phyloP scores from a whole-genome alignment of 164 flowering plant genomes.

The Dillenia suffruticosa region DNA sequence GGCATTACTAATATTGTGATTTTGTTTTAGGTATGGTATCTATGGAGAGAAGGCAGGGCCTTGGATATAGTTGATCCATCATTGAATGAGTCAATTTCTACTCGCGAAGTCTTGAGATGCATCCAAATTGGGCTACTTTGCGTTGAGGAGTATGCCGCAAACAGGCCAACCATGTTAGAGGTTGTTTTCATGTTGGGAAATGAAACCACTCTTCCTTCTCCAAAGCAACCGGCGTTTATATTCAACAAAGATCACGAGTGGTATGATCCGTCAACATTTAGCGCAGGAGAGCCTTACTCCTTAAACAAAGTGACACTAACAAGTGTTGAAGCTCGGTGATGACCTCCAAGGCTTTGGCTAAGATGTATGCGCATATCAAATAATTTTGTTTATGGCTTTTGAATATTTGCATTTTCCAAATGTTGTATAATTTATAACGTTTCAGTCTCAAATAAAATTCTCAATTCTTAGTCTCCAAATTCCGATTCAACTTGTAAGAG shows the following conservation, averaged over 20 bases:
- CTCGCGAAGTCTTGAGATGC: slow-evolving; percentile 19
- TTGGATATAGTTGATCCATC: slow-evolving; percentile 17
- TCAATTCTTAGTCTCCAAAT: no score
- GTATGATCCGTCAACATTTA: no score
- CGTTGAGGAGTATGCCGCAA: slow-evolving; percentile 17
- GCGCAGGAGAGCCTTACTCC: not conserved
- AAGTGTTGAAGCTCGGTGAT: not conserved
- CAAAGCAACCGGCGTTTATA: slow-evolving; percentile 16
- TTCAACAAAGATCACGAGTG: not conserved
- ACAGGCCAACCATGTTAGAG: slow-evolving; percentile 18
- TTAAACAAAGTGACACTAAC: slow-evolving; percentile 1
- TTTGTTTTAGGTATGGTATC: slow-evolving; percentile 21
- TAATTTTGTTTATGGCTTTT: no score
- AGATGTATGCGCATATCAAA: no score
- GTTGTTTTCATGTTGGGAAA: slow-evolving; percentile 15
- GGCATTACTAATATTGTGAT: not conserved
- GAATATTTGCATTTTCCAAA: no score
- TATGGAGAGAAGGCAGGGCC: slow-evolving; percentile 24
- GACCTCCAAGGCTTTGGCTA: no score
- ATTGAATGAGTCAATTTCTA: slow-evolving; percentile 6
- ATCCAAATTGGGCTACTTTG: slow-evolving; percentile 33
- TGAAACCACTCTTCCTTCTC: slow-evolving; percentile 6
- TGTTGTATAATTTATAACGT: no score
- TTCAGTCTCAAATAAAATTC: no score
- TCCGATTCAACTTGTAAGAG: no score